A percentile compares a stretch with the other conserved stretches of the same genome.
Conservation (phyloP, 2,329 filamentous ascomycete species). For the Ascochyta clinopodiicola region DNA sequence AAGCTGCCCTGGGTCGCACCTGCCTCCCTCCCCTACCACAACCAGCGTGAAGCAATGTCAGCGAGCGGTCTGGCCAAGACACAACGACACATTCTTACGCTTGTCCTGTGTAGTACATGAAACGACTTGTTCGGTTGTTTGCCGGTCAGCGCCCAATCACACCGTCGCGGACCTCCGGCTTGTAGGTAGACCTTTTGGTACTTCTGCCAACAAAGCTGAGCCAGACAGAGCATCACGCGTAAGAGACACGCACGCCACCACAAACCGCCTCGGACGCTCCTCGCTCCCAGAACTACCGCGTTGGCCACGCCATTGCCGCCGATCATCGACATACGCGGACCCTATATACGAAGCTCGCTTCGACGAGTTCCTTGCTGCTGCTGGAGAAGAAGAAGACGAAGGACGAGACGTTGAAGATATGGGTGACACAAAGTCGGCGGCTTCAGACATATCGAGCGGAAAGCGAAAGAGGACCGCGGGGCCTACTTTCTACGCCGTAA, state of each 20-base stretch:
- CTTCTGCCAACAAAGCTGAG: conserved; percentile 7
- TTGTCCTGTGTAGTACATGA: conserved; percentile 4
- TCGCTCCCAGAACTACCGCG: too few relatives aligned
- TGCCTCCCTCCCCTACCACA: conserved; percentile 2
- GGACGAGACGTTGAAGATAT: conserved; percentile 11
- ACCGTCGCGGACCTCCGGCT: conserved; percentile 12
- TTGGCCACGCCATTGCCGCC: neutral
- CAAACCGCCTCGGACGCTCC: neutral
- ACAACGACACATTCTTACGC: neutral
- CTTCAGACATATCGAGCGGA: conserved; percentile 43
- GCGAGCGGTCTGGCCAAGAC: neutral
- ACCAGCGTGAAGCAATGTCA: neutral
- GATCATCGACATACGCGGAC: neutral
- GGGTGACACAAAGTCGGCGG: conserved; percentile 25
- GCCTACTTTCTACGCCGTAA: conserved; percentile 70
- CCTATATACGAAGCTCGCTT: conserved; percentile 1
- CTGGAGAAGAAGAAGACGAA: neutral
- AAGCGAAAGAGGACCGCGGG: conserved; percentile 62
- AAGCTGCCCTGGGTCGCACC: conserved; percentile 5
- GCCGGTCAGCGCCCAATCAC: neutral
- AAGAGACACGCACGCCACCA: neutral
- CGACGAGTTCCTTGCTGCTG: neutral
- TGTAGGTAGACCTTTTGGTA: conserved; percentile 5
- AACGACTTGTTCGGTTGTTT: conserved; percentile 4
- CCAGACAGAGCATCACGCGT: neutral